phyloP scores from a whole-genome alignment of 2,329 filamentous ascomycete genomes.

The Talaromyces sp. region DNA sequence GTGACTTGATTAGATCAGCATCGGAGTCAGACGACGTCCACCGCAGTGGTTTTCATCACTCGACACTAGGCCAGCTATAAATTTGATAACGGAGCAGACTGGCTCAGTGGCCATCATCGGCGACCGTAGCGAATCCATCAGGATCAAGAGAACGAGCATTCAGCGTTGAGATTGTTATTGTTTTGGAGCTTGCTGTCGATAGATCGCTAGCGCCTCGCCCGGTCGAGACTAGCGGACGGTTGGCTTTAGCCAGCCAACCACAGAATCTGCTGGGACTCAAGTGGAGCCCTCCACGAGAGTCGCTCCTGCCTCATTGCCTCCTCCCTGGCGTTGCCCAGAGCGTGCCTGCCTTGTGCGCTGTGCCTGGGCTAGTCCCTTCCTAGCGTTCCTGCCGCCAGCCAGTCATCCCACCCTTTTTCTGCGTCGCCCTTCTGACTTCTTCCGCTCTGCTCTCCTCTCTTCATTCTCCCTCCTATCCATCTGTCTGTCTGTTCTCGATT shows the following conservation, averaged over 20 bases:
- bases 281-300: slow-evolving; percentile 8
- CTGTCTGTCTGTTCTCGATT: slow-evolving; percentile 26
- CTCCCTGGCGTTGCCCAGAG: background rate
- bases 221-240: background rate
- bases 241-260: background rate
- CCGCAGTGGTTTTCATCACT: too few species aligned
- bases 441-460: slow-evolving; percentile 20
- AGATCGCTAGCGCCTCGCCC: background rate
- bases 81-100: too few species aligned
- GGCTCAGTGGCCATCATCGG: too few species aligned
- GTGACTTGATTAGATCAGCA: background rate
- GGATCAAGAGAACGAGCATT: too few species aligned
- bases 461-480: slow-evolving; percentile 21
- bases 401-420: slow-evolving; percentile 12
- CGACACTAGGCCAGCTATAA: too few species aligned
- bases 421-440: background rate
- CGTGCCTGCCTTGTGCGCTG: background rate
- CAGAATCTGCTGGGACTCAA: background rate
- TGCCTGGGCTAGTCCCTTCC: slow-evolving; percentile 4
- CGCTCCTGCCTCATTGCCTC: too few species aligned
- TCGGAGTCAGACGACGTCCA: background rate
- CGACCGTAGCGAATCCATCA: too few species aligned
- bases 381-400: background rate
- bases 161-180: too few species aligned
- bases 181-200: too few species aligned